phyloP scores from a whole-genome alignment of 1,139 yeast species.

The Diutina rugosa region DNA sequence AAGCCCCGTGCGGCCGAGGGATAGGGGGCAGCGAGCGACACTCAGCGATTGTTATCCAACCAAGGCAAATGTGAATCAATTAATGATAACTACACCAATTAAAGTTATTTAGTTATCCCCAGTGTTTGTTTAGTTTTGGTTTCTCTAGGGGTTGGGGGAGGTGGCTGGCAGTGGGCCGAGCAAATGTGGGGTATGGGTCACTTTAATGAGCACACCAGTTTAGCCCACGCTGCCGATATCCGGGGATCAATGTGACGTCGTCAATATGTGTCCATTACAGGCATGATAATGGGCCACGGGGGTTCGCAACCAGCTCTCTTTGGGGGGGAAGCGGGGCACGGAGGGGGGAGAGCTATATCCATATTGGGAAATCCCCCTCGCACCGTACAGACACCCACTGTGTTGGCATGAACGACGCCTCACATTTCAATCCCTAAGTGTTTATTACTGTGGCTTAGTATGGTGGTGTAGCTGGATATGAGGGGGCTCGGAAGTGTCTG shows the following conservation, averaged over 20 bases:
- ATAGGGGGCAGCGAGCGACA: not conserved
- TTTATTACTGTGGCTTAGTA: no score
- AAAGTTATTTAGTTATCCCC: not conserved
- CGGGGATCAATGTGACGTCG: not conserved
- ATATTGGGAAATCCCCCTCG: not conserved
- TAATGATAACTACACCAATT: no score
- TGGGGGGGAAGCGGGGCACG: not conserved
- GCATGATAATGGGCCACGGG: not conserved
- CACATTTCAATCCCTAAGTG: no score
- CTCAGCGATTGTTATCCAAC: no score
- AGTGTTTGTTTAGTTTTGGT: not conserved
- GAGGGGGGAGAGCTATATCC: not conserved
- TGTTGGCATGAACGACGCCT: no score
- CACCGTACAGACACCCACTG: no score
- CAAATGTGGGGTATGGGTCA: not conserved
- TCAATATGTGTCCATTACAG: no score
- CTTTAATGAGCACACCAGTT: no score
- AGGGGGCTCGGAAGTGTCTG: no score
- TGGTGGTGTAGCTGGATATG: no score
- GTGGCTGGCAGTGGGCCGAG: not conserved
- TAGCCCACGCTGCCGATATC: not conserved
- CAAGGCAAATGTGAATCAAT: no score
- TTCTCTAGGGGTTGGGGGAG: no score
- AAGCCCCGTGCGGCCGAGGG: not conserved
- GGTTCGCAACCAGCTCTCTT: not conserved